Conservation (phyloP, 164 flowering plant genomes). For the Vitis labrusca region DNA sequence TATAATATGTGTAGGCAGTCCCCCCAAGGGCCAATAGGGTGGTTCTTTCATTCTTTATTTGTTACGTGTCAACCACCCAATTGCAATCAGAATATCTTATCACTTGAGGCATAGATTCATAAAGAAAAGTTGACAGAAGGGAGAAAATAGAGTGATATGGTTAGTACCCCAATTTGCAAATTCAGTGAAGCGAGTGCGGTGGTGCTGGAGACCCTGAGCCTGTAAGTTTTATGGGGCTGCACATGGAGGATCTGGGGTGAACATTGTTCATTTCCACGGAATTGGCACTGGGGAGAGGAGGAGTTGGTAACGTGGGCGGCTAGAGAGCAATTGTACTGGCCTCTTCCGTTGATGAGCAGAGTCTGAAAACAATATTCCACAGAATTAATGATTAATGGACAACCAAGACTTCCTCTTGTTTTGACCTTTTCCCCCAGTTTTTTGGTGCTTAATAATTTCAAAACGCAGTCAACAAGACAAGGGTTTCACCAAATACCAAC, state of each 20-base stretch:
- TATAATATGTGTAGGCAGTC: too few relatives aligned
- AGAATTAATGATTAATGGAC: too few relatives aligned
- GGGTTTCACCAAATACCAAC: too few relatives aligned
- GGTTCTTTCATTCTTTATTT: too few relatives aligned
- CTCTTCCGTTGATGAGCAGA: slow-evolving; percentile 78
- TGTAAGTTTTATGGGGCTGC: slow-evolving; percentile 70
- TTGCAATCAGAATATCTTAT: too few relatives aligned
- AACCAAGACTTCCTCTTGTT: too few relatives aligned
- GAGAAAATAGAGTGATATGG: background rate
- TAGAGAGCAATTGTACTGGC: slow-evolving; percentile 80
- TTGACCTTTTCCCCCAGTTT: too few relatives aligned
- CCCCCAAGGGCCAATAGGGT: too few relatives aligned
- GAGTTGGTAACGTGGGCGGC: slow-evolving; percentile 49
- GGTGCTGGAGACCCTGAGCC: slow-evolving; percentile 80
- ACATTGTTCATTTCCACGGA: slow-evolving; percentile 48
- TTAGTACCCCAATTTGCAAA: slow-evolving; percentile 69
- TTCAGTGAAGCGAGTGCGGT: slow-evolving; percentile 81
- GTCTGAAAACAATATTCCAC: slow-evolving; percentile 30
- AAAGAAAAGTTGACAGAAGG: background rate
- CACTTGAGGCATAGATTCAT: too few relatives aligned
- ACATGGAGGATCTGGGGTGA: slow-evolving; percentile 62
- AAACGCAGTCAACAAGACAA: too few relatives aligned
- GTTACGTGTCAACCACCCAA: too few relatives aligned
- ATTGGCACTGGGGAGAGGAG: slow-evolving; percentile 31
- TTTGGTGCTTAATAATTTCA: too few relatives aligned